Base-by-base conservation (phyloP, 1,139 yeast species). In the Geotrichum reessii region DNA sequence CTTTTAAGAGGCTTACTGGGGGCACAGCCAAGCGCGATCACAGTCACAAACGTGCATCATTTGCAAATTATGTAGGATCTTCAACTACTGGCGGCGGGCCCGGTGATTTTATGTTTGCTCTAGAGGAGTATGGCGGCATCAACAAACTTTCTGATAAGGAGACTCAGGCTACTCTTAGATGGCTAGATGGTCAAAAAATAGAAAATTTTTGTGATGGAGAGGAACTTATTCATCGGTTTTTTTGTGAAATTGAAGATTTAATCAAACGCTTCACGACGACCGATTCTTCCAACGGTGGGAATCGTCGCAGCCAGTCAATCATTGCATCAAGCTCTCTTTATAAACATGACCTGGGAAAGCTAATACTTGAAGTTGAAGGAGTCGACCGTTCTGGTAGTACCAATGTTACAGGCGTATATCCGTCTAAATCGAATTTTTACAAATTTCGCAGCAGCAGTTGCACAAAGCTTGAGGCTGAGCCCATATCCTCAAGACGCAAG, bases 181-280 rank as follows among this genome's bases (percentile, higher is more conserved):
- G 71, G 70, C 63, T 73, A 54, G 63, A 67, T n/a, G 70, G 69
- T 3, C 70, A 69, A 58, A 64, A 67, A 2, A 69, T 71, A 37
- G 73, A 71, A 56, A 72, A 71, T 55, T 65, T 73, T 47, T 69
- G 75, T 52, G 65, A 63, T 9, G 73, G 74, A 11, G 76, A 73
- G 56, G 76, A 73, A 58, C 61, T 67, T 17, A 67, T 73, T 47
- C 75, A 72, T 52, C 59, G 76, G 12, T 72, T 69, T 48, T 67
- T 69, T 52, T 71, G 73, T 50, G 76, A 73, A 59, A 65, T 73
- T 5, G 74, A 71, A 31, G 69, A 65, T 46, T 63, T 73, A 22
- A 69, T 71, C 5, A 66, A 66, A 57, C 64, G 73, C 24, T 59
- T 66, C 14, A 57, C 66, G 8, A 55, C 28, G 3, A 17, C 31